Evolutionary conservation across 1,139 yeast species (phyloP), one percentile per base, ranked within the genome.

Genomic region (Scheffersomyces titani): DNA sequence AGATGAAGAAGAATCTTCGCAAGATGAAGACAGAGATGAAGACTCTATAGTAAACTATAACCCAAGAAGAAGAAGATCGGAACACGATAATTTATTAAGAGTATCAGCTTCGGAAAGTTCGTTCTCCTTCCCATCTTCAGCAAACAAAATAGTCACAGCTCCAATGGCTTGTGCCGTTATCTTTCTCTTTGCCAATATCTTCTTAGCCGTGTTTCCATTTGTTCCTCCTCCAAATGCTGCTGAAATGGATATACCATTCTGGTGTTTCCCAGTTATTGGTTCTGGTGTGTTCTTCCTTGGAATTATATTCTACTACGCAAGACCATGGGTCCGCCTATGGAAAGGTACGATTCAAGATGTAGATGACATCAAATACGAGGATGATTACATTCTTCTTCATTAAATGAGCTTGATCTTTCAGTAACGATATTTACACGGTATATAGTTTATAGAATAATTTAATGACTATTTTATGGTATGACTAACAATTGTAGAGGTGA

Each of bases 261-360:
- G 83, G 78, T 78, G 84, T 44, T 84, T 85, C 65, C 89, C 89
- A 0, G 72, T 78, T 6, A 80, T 85, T 2, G 86, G 89, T 0
- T 71, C 84, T 2, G 70, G 78, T 2, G 82, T 83, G 6, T 66
- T 85, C 24, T 55, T 73, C 0, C 51, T 74, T n/a, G 89, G 89
- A 1, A 83, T 71, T 0, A 63, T 75, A 0, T 86, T 63, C 50
- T 62, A 53, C 53, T 59, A 49, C 46, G 51, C 52, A 19, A 57
- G 66, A 36, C 60, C 61, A 6, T 52, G 51, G 48, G 24, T 58
- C 19, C 49, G 44, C 13, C 47, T 51, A 13, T 52, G 57, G 56
- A 49, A 54, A 24, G 61, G 61, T n/a, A 45, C 48, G 5, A 16
- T 44, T 40, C 56, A 50, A 56, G 60, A 50, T 55, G 55, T 55